Evolutionary conservation across 352 stramenopile genomes (phyloP).

Genomic region (Sclerospora graminicola): DNA sequence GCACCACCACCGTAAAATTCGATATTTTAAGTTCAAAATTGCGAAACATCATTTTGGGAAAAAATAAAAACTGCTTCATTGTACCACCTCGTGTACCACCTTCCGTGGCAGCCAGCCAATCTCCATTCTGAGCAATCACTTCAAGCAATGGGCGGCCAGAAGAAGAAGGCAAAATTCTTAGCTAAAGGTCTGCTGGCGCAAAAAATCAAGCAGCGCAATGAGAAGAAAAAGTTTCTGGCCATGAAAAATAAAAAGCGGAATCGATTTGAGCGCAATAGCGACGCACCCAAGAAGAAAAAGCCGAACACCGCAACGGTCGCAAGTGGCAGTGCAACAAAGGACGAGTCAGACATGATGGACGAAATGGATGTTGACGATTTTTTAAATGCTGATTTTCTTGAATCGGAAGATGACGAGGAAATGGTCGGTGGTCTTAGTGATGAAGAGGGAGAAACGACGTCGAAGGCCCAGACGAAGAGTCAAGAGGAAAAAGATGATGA

Average conservation of each 20-base stretch:
- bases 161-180: slow-evolving; percentile 87
- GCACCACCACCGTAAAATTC: too few species aligned
- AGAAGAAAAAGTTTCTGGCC: slow-evolving; percentile 69
- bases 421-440: slow-evolving; percentile 14
- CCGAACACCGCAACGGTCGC: slow-evolving; percentile 16
- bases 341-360: slow-evolving; percentile 74
- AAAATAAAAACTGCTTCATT: too few species aligned
- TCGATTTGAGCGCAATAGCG: slow-evolving; percentile 50
- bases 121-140: too few species aligned
- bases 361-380: slow-evolving; percentile 86
- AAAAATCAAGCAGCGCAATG: slow-evolving; percentile 83
- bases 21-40: too few species aligned
- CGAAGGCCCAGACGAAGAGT: slow-evolving; percentile 7
- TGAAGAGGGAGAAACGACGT: slow-evolving; percentile 12
- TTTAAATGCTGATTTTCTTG: slow-evolving; percentile 71
- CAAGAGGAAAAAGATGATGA: slow-evolving; percentile 33
- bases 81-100: too few species aligned
- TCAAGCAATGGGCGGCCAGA: slow-evolving; percentile 46
- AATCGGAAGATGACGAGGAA: slow-evolving; percentile 41
- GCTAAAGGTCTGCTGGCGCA: slow-evolving; percentile 62
- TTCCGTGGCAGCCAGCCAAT: too few species aligned
- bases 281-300: slow-evolving; percentile 47
- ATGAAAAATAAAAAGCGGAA: slow-evolving; percentile 74
- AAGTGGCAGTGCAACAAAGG: slow-evolving; percentile 24
- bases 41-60: background rate